phyloP scores from a whole-genome alignment of 2,329 filamentous ascomycete species.

The Epichloe festucae region DNA sequence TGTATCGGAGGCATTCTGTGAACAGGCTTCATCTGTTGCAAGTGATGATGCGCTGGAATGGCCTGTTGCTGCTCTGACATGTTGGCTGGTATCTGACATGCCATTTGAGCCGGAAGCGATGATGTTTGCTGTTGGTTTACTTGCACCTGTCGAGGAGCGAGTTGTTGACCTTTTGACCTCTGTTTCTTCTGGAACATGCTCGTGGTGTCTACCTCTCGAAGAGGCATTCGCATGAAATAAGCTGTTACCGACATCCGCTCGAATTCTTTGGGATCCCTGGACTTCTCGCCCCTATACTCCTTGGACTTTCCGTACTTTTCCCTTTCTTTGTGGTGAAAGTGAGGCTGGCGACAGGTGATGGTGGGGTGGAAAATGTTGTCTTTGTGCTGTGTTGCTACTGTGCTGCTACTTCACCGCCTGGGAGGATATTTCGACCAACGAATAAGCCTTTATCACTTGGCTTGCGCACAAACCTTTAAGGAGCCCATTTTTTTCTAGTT shows the following conservation, averaged over 20 bases:
- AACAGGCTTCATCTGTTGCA: not conserved
- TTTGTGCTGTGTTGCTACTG: too few relatives aligned
- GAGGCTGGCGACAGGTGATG: too few relatives aligned
- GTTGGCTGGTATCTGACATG: not conserved
- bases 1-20: not conserved
- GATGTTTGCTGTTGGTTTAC: too few relatives aligned
- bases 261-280: constrained; percentile 12
- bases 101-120: not conserved
- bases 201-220: constrained; percentile 15
- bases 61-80: not conserved
- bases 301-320: constrained; percentile 11
- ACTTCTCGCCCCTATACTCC: not conserved
- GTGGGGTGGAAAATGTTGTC: too few relatives aligned
- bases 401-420: too few relatives aligned
- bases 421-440: too few relatives aligned
- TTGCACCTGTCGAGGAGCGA: not conserved
- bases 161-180: constrained; percentile 4
- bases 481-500: too few relatives aligned
- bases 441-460: too few relatives aligned
- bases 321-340: not conserved
- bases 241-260: constrained; percentile 30
- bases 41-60: not conserved
- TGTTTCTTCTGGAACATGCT: constrained; percentile 14
- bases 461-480: too few relatives aligned
- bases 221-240: constrained; percentile 32